phyloP scores from a whole-genome alignment of 163 green algal genomes.

The Chloroidium sp. region DNA sequence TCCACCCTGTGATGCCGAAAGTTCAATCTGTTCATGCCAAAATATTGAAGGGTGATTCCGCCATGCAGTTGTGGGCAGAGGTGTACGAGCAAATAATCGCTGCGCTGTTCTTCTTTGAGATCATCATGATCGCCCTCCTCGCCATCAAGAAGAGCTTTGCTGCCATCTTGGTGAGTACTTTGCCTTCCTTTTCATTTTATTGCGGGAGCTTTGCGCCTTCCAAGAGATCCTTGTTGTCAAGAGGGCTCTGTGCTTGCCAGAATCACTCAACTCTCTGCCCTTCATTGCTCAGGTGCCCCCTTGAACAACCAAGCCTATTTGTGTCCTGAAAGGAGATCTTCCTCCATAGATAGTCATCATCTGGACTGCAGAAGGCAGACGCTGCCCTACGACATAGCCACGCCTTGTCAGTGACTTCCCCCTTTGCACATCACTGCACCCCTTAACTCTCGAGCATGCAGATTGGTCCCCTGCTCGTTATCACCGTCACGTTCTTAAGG shows the following conservation, averaged over 20 bases:
- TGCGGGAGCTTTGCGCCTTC: not conserved
- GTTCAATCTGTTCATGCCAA: not conserved
- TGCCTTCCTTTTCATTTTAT: not conserved
- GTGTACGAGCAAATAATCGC: constrained; percentile 58
- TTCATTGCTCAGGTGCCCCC: too few species aligned
- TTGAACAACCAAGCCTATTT: too few species aligned
- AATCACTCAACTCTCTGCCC: too few species aligned
- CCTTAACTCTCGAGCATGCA: too few species aligned
- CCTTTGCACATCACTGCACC: too few species aligned
- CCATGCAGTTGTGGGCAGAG: constrained; percentile 32
- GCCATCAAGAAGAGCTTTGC: constrained; percentile 30
- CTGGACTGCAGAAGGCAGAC: too few species aligned
- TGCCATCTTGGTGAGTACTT: not conserved
- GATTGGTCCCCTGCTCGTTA: too few species aligned
- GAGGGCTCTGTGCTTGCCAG: not conserved
- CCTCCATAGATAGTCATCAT: too few species aligned
- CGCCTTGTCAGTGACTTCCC: too few species aligned
- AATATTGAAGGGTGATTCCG: not conserved
- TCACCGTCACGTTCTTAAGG: too few species aligned
- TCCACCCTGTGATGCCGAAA: not conserved
- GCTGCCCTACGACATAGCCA: too few species aligned
- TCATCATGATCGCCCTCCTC: constrained; percentile 34
- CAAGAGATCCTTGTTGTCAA: not conserved
- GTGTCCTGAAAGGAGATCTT: too few species aligned
- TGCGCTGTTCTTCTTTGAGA: constrained; percentile 45